phyloP scores from a whole-genome alignment of 129 eudicot genomes.

The Flaveria linearis region DNA sequence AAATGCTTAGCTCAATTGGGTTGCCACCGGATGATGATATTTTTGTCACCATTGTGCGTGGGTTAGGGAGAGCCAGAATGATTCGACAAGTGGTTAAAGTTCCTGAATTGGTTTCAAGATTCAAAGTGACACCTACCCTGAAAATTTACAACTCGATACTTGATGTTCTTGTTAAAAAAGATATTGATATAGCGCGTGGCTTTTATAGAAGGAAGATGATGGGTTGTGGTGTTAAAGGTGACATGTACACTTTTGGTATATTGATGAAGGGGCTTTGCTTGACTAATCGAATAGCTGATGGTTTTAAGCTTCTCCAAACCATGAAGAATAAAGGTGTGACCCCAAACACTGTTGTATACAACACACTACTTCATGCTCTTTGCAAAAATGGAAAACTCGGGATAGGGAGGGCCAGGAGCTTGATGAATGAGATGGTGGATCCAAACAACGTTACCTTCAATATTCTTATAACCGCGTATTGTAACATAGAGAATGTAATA shows the following conservation, averaged over 20 bases:
- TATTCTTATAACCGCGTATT: slow-evolving; percentile 70
- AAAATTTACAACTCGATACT: slow-evolving; percentile 75
- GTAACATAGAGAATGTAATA: slow-evolving; percentile 60
- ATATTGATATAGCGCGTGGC: slow-evolving; percentile 81
- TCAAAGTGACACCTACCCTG: slow-evolving; percentile 52
- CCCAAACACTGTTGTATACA: slow-evolving; percentile 61
- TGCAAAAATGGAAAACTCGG: slow-evolving; percentile 89
- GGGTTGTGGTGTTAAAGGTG: slow-evolving; percentile 72
- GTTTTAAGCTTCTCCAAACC: slow-evolving; percentile 74
- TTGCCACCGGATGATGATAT: slow-evolving; percentile 66
- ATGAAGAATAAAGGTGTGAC: slow-evolving; percentile 62
- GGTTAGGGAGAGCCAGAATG: slow-evolving; percentile 70
- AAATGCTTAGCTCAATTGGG: slow-evolving; percentile 76
- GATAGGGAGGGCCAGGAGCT: slow-evolving; percentile 86
- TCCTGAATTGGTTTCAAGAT: slow-evolving; percentile 48
- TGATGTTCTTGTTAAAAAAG: slow-evolving; percentile 82
- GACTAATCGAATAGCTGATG: slow-evolving; percentile 89
- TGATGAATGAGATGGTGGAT: slow-evolving; percentile 67
- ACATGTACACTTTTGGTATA: slow-evolving; percentile 80
- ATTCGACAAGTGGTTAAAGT: slow-evolving; percentile 53
- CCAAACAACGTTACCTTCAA: slow-evolving; percentile 67
- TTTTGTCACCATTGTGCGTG: slow-evolving; percentile 72
- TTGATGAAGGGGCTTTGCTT: slow-evolving; percentile 93
- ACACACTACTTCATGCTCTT: slow-evolving; percentile 78
- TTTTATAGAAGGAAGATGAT: slow-evolving; percentile 84